Percentiles rank a stretch among this genome's conserved stretches.
Conservation (phyloP, 176 grass and related monocot genomes). For the Oryza glaberrima region DNA sequence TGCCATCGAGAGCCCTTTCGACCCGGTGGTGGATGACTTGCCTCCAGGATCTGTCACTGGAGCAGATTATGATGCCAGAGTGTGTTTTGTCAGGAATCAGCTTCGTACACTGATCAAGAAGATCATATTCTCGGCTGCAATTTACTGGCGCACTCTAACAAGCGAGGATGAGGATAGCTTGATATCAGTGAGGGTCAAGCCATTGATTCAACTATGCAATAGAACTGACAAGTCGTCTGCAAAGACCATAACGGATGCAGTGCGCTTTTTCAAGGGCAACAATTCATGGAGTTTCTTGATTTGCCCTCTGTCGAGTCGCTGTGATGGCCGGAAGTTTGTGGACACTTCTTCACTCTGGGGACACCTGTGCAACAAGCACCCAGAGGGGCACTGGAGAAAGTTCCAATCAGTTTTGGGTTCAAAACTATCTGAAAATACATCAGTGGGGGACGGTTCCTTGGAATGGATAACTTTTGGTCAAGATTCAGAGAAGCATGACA, state of each 20-base stretch:
- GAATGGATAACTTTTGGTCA: conserved; percentile 4
- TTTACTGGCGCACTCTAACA: background rate
- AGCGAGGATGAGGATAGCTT: background rate
- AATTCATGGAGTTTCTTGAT: conserved; percentile 31
- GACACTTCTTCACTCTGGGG: background rate
- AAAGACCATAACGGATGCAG: conserved; percentile 23
- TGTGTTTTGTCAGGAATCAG: conserved; percentile 8
- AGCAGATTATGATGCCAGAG: background rate
- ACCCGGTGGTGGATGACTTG: conserved; percentile 7
- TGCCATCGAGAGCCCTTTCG: background rate
- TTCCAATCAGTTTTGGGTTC: no score
- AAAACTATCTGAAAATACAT: background rate
- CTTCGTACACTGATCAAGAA: background rate
- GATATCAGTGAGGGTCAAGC: background rate
- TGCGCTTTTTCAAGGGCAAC: conserved; percentile 3
- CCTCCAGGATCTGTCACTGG: conserved; percentile 16
- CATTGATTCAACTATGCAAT: background rate
- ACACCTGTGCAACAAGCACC: conserved; percentile 8
- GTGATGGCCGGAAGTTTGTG: background rate
- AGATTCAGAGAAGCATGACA: conserved; percentile 15
- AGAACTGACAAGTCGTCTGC: background rate
- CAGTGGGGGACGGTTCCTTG: background rate
- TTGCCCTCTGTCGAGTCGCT: conserved; percentile 1
- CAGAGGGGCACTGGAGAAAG: background rate
- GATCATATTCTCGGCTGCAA: background rate